A percentile compares a stretch with the other conserved stretches of the same genome.
Evolutionary conservation across 2,329 filamentous ascomycete genomes (phyloP).

Genomic region (Blastomyces emzantsi): DNA sequence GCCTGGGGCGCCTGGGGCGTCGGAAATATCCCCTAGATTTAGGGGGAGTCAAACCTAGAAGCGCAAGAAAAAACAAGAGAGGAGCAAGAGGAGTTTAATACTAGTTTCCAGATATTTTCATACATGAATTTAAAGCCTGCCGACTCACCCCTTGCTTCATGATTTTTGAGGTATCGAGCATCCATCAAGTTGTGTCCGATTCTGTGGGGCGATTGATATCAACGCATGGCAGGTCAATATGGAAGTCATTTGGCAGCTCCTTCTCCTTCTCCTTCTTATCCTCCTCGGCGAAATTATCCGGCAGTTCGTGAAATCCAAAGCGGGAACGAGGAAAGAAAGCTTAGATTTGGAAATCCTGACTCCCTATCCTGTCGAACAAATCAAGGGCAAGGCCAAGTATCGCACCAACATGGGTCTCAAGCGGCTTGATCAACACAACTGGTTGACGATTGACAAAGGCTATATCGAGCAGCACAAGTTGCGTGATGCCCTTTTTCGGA

Average conservation of each 20-base stretch:
- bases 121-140: not conserved
- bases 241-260: not conserved
- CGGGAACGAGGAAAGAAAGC: slow-evolving; percentile 1
- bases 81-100: not conserved
- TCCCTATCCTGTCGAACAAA: slow-evolving; percentile 32
- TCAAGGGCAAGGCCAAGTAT: slow-evolving; percentile 32
- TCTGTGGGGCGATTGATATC: not conserved
- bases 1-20: not conserved
- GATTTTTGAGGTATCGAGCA: not conserved
- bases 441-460: slow-evolving; percentile 42
- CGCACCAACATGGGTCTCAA: slow-evolving; percentile 42
- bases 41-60: too few relatives aligned
- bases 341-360: slow-evolving; percentile 27
- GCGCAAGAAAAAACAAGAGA: not conserved
- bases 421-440: slow-evolving; percentile 39
- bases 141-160: not conserved
- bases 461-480: slow-evolving; percentile 39
- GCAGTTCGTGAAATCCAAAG: slow-evolving; percentile 18
- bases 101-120: not conserved
- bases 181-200: not conserved
- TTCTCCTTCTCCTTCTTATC: slow-evolving; percentile 14
- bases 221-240: not conserved
- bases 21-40: not conserved
- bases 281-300: slow-evolving; percentile 20
- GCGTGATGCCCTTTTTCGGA: slow-evolving; percentile 34